Evolutionary conservation across 2,329 filamentous ascomycete species (phyloP).

Genomic region (Fusarium robinianum): DNA sequence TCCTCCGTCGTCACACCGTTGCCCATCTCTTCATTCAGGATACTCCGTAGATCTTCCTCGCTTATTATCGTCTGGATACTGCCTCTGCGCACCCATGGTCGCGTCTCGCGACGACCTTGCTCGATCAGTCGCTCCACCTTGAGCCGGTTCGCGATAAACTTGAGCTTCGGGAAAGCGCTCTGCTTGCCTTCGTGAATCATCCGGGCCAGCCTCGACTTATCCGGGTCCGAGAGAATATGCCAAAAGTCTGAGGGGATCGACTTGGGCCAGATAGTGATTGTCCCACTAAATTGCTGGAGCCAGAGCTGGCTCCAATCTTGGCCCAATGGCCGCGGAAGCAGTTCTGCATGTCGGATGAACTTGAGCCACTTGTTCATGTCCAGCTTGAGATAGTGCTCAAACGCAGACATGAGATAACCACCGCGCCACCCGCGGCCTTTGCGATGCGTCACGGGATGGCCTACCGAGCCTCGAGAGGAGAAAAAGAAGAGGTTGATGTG

Average conservation of each 20-base stretch:
- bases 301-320: constrained; percentile 98
- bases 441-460: constrained; percentile 90
- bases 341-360: constrained; percentile 87
- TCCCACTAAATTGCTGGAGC: constrained; percentile 93
- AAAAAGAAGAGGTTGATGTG: constrained; percentile 99
- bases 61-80: constrained; percentile 65
- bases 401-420: constrained; percentile 88
- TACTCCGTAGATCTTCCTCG: constrained; percentile 60
- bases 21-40: constrained; percentile 48
- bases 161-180: constrained; percentile 86
- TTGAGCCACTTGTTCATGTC: constrained; percentile 98
- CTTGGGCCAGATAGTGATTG: constrained; percentile 95
- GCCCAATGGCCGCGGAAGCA: constrained; percentile 85
- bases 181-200: constrained; percentile 93
- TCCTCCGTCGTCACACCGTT: constrained; percentile 44
- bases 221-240: constrained; percentile 85
- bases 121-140: constrained; percentile 77
- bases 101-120: constrained; percentile 58
- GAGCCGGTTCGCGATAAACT: constrained; percentile 86
- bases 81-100: constrained; percentile 52
- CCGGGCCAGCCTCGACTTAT: constrained; percentile 71
- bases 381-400: constrained; percentile 93
- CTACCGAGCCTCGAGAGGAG: constrained; percentile 87
- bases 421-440: constrained; percentile 94
- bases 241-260: constrained; percentile 77